A percentile compares a stretch with the other conserved stretches of the same genome.
Evolutionary conservation across 2,329 filamentous ascomycete genomes (phyloP).

Genomic region (Grosmannia huntii): DNA sequence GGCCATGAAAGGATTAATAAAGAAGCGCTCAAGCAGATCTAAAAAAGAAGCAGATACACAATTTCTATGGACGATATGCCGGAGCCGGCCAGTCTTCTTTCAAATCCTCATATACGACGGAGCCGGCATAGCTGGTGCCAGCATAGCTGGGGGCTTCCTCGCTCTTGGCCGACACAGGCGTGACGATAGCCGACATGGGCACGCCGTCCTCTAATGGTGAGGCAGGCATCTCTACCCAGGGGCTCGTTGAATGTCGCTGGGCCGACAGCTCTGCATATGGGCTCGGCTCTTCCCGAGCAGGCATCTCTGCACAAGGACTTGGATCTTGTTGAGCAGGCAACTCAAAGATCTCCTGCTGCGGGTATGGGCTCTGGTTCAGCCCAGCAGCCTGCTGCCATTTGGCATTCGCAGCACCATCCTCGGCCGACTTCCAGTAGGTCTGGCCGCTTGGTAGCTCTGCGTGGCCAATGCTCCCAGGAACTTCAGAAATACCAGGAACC

Average conservation of each 20-base stretch:
- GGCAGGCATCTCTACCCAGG: neutral
- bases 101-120: no score
- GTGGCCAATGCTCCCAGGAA: neutral
- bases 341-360: neutral
- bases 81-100: neutral
- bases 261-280: no score
- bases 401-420: neutral
- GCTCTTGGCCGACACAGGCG: neutral
- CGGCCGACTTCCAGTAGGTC: neutral
- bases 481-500: no score
- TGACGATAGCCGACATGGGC: neutral
- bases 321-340: neutral
- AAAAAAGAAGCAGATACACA: neutral
- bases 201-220: neutral
- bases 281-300: neutral
- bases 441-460: neutral
- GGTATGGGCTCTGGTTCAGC: neutral
- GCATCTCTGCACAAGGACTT: neutral
- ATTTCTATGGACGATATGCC: neutral
- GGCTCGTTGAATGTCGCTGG: neutral
- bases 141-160: neutral
- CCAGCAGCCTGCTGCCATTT: neutral
- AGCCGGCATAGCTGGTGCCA: neutral
- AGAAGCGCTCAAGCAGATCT: neutral
- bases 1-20: neutral